Evolutionary conservation across 148 eudicot species (phyloP).

Genomic region (Arctostaphylos glauca): DNA sequence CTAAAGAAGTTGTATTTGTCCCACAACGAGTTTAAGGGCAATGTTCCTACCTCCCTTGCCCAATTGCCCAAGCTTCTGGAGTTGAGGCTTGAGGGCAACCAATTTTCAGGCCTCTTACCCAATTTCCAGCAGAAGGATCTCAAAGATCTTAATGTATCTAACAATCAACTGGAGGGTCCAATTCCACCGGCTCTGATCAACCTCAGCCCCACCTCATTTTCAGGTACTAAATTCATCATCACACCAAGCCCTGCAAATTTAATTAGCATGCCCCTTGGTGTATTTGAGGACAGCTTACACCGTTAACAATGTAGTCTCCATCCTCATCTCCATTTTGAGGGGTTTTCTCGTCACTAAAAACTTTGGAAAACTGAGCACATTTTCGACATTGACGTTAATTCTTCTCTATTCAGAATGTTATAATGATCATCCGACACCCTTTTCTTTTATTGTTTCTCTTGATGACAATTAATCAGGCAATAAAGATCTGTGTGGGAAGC

Average conservation of each 20-base stretch:
- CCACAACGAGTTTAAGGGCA: conserved; percentile 58
- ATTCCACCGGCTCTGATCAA: conserved; percentile 44
- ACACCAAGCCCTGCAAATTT: background rate
- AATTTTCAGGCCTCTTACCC: conserved; percentile 60
- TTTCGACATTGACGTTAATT: background rate
- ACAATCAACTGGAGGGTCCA: conserved; percentile 72
- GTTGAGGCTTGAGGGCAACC: conserved; percentile 58
- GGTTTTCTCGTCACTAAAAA: background rate
- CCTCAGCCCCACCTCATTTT: conserved; percentile 32
- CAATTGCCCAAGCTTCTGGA: conserved; percentile 53
- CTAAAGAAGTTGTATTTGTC: conserved; percentile 60
- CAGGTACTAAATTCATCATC: conserved; percentile 26
- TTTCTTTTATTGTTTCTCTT: background rate
- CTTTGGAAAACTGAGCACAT: background rate
- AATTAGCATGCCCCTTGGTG: background rate
- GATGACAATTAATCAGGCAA: conserved; percentile 46
- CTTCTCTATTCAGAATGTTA: background rate
- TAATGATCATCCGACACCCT: background rate
- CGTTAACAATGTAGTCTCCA: background rate
- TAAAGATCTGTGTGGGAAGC: conserved; percentile 68
- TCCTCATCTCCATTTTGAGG: background rate
- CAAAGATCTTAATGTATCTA: conserved; percentile 42
- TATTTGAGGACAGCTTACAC: background rate
- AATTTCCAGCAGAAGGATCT: conserved; percentile 31
- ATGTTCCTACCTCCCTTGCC: conserved; percentile 57